Base-by-base conservation (phyloP, 2,329 filamentous ascomycete species). In the Scleromitrula shiraiana region DNA sequence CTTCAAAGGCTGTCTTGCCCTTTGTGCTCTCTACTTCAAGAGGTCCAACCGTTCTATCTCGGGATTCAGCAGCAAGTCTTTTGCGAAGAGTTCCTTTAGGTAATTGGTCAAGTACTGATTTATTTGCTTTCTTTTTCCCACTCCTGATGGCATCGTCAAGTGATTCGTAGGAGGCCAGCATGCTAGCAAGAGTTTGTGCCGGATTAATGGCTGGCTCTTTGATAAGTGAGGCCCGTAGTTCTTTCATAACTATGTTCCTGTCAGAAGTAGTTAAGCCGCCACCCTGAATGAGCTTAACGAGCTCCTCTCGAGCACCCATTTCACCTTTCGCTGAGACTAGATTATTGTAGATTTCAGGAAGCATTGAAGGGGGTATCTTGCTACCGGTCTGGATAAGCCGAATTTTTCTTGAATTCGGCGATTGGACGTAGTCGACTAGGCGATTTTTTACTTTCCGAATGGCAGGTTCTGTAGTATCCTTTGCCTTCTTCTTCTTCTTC, bases 1-100 rank as follows among this genome's bases (percentile, higher is more conserved):
- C 59, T 24, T 60, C 56, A 30, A 56, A 52, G 19, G 26, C 47
- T 29, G 39, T 46, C 29, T 41, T 32, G 24, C 37, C 32, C 43
- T 41, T n/a, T 35, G 10, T 14, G 19, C 7, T 7, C 10, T 24
- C 36, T 14, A 30, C 10, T n/a, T n/a, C n/a, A n/a, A n/a, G n/a
- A n/a, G n/a, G n/a, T n/a, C n/a, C n/a, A n/a, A n/a, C n/a, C n/a
- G n/a, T n/a, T n/a, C n/a, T n/a, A n/a, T n/a, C n/a, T n/a, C n/a
- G n/a, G n/a, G n/a, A n/a, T n/a, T n/a, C n/a, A n/a, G n/a, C n/a
- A n/a, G 14, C 19, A 12, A 29, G 9, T 15, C 20, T 10, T 17
- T 35, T 33, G 30, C 20, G 9, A 24, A 22, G n/a, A 12, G 35
- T 22, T 22, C 35, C 35, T 24, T 12, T 22, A 12, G 35, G 35